Evolutionary conservation across 176 grass and related monocot genomes (phyloP), one percentile per base, ranked within the genome.

Genomic region (Phoenix dactylifera): DNA sequence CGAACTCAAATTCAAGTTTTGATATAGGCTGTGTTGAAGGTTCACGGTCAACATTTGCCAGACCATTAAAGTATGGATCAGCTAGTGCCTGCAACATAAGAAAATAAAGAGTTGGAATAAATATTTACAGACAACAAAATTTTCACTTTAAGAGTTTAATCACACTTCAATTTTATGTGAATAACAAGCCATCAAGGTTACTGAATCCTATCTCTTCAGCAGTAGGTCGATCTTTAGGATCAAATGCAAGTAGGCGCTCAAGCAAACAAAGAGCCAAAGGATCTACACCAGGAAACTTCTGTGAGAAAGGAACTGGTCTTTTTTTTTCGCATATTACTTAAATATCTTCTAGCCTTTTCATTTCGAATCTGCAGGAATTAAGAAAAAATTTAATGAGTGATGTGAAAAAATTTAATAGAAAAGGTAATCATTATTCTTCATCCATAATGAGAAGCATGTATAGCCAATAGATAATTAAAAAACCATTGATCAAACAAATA

Each of bases 1-100:
- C 93, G 71, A 97, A 97, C 24, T 97, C 87, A 61, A 92, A 97
- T 28, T 97, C 84, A 61, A 92, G 65, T 64, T 92, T 97, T 58
- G 84, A 88, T 76, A 91, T 76, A 19, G 93, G 84, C 35, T 79
- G 64, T 68, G 72, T 67, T 24, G 73, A 74, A 63, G 84, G 87
- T 69, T 92, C 93, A 51, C 26, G 12, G n/a, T 85, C 81, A 51
- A 86, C 62, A 23, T 85, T 81, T 68, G 81, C 51, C 58, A 97
- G 73, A 24, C 75, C 52, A 62, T 50, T 59, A 77, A 97, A 97
- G 72, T 97, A 97, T 74, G 93, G 87, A 88, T 97, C 93, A 63
- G 79, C 87, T 82, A 97, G 77, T 72, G 93, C 87, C 87, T 94
- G 64, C 28, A 52, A 49, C 4, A 74, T 50, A 49, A 59, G 76